Percentiles rank a stretch among this genome's conserved stretches.
phyloP scores from a whole-genome alignment of 2,329 filamentous ascomycete species.

The Monosporascus sp. region DNA sequence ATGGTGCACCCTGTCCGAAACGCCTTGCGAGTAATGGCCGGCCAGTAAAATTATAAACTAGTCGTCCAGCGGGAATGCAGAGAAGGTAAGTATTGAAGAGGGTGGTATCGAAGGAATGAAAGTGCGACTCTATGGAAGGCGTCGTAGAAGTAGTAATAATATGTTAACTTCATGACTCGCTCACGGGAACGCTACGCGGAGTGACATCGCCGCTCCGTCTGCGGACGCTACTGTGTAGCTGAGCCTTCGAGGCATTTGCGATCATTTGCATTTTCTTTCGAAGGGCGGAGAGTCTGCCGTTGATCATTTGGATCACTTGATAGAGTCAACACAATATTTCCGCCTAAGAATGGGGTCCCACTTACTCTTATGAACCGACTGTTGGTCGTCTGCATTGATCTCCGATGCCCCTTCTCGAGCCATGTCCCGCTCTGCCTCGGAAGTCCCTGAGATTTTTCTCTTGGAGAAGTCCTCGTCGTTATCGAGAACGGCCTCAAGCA shows the following conservation, averaged over 20 bases:
- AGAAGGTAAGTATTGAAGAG: conserved; percentile 15
- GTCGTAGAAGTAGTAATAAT: conserved; percentile 27
- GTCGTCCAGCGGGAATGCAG: neutral
- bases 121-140: conserved; percentile 28
- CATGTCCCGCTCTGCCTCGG: conserved; percentile 38
- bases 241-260: conserved; percentile 50
- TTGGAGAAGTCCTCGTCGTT: conserved; percentile 59
- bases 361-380: conserved; percentile 69
- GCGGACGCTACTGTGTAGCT: conserved; percentile 38
- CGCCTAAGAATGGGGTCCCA: conserved; percentile 9
- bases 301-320: conserved; percentile 60
- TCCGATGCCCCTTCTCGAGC: conserved; percentile 42
- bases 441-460: conserved; percentile 31
- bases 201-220: conserved; percentile 53
- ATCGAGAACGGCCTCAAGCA: conserved; percentile 93
- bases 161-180: conserved; percentile 32
- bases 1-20: neutral
- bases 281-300: conserved; percentile 48
- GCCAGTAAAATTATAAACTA: neutral
- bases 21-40: neutral
- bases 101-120: conserved; percentile 24
- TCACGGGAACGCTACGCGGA: conserved; percentile 48
- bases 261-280: conserved; percentile 59
- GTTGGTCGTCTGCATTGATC: conserved; percentile 65
- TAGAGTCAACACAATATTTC: conserved; percentile 18